Evolutionary conservation across 768 basidiomycete genomes (phyloP).

Genomic region (Leccinum subgranulosum): DNA sequence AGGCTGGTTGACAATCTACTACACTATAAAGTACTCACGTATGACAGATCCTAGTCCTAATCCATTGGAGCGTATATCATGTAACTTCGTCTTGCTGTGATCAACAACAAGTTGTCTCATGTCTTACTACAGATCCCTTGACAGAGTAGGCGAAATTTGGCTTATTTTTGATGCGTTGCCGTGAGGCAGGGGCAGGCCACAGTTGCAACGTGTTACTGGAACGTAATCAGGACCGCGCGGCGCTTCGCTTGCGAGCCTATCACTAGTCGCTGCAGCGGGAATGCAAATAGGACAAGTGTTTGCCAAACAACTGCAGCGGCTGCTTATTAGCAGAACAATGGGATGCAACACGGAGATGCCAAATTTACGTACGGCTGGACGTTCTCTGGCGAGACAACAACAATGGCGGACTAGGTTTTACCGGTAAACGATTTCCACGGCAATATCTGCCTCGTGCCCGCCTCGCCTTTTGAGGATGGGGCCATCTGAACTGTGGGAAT

Average conservation of each 20-base stretch:
- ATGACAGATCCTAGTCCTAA: background rate
- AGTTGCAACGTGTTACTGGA: constrained; percentile 10
- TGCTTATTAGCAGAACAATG: constrained; percentile 1
- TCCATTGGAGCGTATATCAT: background rate
- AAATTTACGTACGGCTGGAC: constrained; percentile 10
- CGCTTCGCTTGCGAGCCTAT: constrained; percentile 1
- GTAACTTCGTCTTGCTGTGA: background rate
- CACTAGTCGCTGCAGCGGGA: background rate
- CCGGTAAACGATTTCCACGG: constrained; percentile 18
- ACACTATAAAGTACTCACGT: background rate
- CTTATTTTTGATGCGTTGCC: constrained; percentile 3
- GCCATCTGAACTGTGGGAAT: constrained; percentile 29
- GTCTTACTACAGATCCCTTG: constrained; percentile 2
- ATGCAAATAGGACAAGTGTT: constrained; percentile 1
- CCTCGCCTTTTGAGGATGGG: constrained; percentile 37
- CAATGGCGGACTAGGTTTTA: constrained; percentile 10
- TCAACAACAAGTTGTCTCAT: constrained; percentile 1
- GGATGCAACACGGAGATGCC: background rate
- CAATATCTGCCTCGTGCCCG: constrained; percentile 47
- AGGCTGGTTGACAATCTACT: constrained; percentile 3
- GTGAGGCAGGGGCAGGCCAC: constrained; percentile 7
- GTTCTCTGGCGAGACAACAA: constrained; percentile 14
- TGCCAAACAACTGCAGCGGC: constrained; percentile 2
- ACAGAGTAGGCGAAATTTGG: constrained; percentile 14
- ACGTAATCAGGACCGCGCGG: background rate